These are phyloP conservation scores for Pseudonitzschia pungens DNA, from an alignment of 108 stramenopile species.

Conservation along the genomic window DNA sequence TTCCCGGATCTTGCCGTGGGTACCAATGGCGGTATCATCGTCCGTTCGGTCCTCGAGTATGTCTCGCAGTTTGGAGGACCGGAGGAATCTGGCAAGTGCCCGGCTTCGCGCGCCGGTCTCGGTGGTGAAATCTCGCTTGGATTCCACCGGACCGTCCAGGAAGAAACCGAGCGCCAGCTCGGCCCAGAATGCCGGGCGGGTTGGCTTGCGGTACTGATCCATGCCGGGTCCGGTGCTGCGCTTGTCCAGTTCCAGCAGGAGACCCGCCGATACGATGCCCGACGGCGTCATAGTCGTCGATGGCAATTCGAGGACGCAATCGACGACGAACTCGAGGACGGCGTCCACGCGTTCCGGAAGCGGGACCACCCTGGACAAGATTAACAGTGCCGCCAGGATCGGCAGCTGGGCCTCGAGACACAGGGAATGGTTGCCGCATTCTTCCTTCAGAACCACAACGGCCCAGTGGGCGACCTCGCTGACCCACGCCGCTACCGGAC, in stretches of 20 bases:
- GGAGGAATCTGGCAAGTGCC: constrained; percentile 27
- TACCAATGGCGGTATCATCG: constrained; percentile 1
- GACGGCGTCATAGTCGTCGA: constrained; percentile 39
- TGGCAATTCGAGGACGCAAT: constrained; percentile 40
- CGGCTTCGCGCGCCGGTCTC: not conserved
- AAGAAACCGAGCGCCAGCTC: constrained; percentile 70
- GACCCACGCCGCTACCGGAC: constrained; percentile 61
- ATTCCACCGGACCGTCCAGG: constrained; percentile 58
- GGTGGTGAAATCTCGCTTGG: not conserved
- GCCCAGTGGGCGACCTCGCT: constrained; percentile 42
- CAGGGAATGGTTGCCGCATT: constrained; percentile 11
- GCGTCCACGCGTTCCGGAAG: constrained; percentile 47
- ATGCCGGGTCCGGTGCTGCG: not conserved
- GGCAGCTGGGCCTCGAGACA: constrained; percentile 26
- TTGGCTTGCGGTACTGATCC: constrained; percentile 46
- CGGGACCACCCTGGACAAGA: constrained; percentile 61
- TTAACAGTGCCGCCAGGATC: constrained; percentile 45
- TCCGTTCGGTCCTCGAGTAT: constrained; percentile 19
- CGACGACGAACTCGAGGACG: constrained; percentile 42
- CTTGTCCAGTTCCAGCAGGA: constrained; percentile 18
- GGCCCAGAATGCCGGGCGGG: constrained; percentile 49
- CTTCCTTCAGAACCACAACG: constrained; percentile 45
- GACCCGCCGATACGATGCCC: constrained; percentile 42
- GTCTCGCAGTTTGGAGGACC: constrained; percentile 9
- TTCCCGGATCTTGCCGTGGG: constrained; percentile 27